These are phyloP conservation scores for Hymenoscyphus infarciens DNA, from an alignment of 2,329 filamentous ascomycete species.

Conservation along the genomic window DNA sequence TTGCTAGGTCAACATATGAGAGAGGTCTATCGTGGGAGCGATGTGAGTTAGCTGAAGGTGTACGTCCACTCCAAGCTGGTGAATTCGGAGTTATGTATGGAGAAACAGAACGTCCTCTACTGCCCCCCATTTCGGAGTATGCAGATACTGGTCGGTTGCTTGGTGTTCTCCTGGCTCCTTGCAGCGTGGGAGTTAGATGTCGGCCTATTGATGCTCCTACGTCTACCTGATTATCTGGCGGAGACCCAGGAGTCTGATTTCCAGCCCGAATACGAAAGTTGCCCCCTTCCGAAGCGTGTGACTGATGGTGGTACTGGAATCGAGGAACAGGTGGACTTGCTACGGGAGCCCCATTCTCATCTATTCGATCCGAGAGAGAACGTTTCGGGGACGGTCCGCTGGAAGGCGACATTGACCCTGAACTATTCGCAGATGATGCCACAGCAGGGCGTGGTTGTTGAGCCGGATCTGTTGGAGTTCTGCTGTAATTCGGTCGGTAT, in stretches of 20 bases:
- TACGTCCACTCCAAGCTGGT: conserved; percentile 30
- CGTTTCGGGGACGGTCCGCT: conserved; percentile 20
- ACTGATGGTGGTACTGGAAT: conserved; percentile 57
- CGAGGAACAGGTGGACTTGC: conserved; percentile 43
- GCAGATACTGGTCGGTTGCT: conserved; percentile 69
- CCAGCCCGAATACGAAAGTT: conserved; percentile 22
- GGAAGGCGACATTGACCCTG: conserved; percentile 24
- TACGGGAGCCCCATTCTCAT: conserved; percentile 25
- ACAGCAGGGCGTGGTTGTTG: conserved; percentile 34
- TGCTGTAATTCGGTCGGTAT: conserved; percentile 29
- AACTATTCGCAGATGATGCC: conserved; percentile 30
- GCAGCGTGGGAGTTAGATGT: conserved; percentile 58
- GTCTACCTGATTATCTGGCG: conserved; percentile 38
- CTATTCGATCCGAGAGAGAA: conserved; percentile 19
- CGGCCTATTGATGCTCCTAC: conserved; percentile 51
- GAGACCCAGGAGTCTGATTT: conserved; percentile 18
- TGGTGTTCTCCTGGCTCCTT: conserved; percentile 51
- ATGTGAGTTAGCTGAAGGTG: conserved; percentile 33
- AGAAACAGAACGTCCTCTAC: conserved; percentile 58
- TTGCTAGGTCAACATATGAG: conserved; percentile 51
- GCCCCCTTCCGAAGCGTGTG: conserved; percentile 43
- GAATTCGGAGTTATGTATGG: conserved; percentile 30
- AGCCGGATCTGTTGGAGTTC: conserved; percentile 22
- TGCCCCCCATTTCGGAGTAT: conserved; percentile 68
- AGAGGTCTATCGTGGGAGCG: conserved; percentile 32